Conservation (phyloP, 2,329 filamentous ascomycete species). For the Metarhizium humberi region DNA sequence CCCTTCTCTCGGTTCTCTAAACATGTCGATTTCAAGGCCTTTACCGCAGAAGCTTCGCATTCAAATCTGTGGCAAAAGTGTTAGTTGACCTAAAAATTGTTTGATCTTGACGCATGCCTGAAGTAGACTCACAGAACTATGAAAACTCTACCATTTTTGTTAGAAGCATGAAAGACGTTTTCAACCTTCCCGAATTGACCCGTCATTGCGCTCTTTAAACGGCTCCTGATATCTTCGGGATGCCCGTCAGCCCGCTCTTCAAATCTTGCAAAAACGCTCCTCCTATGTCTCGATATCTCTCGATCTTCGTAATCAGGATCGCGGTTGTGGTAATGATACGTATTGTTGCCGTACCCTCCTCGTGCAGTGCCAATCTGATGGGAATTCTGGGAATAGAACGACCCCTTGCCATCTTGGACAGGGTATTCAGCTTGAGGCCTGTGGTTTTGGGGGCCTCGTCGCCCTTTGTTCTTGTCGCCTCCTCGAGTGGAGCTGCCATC, state of each 20-base stretch:
- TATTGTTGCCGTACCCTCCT: not conserved
- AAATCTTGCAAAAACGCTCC: constrained; percentile 20
- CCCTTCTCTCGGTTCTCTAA: constrained; percentile 15
- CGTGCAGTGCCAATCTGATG: not conserved
- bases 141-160: constrained; percentile 10
- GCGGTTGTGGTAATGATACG: not conserved
- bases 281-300: constrained; percentile 13
- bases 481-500: not conserved
- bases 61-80: constrained; percentile 14
- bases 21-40: constrained; percentile 15
- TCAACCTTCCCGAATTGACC: constrained; percentile 21
- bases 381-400: not conserved
- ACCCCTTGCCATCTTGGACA: not conserved
- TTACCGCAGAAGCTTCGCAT: constrained; percentile 15
- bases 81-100: not conserved
- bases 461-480: not conserved
- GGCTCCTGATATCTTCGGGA: constrained; percentile 14
- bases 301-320: constrained; percentile 10
- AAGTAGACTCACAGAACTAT: constrained; percentile 18
- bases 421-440: not conserved
- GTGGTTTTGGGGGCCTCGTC: not conserved
- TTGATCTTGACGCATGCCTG: not conserved
- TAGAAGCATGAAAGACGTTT: constrained; percentile 12
- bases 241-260: constrained; percentile 4
- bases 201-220: constrained; percentile 20